Conservation (phyloP, 139 green algal genomes). For the Chlamydomonas asymmetrica region DNA sequence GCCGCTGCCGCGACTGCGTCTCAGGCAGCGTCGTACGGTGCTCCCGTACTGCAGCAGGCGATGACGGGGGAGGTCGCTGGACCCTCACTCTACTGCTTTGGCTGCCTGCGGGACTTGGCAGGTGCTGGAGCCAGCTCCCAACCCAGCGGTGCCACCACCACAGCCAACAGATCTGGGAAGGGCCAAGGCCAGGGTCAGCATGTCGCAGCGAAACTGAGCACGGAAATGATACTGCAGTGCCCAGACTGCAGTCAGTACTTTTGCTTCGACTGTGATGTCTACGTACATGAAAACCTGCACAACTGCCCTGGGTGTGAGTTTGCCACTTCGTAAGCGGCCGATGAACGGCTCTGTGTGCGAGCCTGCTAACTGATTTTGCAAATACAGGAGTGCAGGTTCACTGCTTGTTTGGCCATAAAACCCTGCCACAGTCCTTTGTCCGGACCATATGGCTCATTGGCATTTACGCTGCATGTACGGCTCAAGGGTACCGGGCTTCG, state of each 20-base stretch:
- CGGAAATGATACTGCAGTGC: constrained; percentile 74
- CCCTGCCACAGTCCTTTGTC: too few species aligned
- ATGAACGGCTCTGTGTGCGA: too few species aligned
- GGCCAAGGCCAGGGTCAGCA: not conserved
- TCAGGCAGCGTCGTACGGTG: not conserved
- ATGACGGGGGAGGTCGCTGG: constrained; percentile 13
- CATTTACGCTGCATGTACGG: too few species aligned
- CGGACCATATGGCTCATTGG: too few species aligned
- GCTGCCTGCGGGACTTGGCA: constrained; percentile 47
- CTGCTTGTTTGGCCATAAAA: too few species aligned
- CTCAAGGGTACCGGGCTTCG: too few species aligned
- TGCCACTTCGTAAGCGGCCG: too few species aligned
- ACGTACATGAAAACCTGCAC: constrained; percentile 92
- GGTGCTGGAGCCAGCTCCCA: not conserved
- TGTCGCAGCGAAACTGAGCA: too few species aligned
- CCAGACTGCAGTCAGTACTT: constrained; percentile 76
- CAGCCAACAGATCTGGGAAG: not conserved
- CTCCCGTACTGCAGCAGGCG: not conserved
- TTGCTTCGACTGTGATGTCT: constrained; percentile 94
- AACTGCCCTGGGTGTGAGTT: constrained; percentile 93
- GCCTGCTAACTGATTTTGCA: too few species aligned
- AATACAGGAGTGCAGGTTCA: too few species aligned
- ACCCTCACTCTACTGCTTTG: constrained; percentile 53
- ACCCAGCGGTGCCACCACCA: constrained; percentile 6
- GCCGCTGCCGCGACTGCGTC: not conserved